Evolutionary conservation across 116 monocot species (phyloP).

Genomic region (Dioscorea cayenensis): DNA sequence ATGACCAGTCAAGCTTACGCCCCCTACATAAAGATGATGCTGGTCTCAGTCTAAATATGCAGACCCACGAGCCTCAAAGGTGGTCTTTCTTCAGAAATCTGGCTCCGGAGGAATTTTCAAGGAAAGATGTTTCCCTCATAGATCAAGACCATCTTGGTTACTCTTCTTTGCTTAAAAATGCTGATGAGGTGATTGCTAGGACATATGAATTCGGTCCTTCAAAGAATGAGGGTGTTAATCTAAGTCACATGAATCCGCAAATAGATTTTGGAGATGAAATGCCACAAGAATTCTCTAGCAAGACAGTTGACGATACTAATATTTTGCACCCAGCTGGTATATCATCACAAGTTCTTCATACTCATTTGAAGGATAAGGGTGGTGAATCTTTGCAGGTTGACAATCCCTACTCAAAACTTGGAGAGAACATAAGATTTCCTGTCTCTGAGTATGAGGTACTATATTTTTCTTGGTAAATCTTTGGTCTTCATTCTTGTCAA

Average conservation of each 20-base stretch:
- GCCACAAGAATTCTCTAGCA: conserved; percentile 27
- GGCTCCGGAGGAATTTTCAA: conserved; percentile 70
- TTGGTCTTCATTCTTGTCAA: neutral
- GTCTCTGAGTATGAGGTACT: conserved; percentile 66
- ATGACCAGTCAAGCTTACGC: conserved; percentile 37
- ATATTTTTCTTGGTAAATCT: conserved; percentile 4
- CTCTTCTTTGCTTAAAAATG: conserved; percentile 22
- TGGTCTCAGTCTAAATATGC: conserved; percentile 73
- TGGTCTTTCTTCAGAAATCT: conserved; percentile 94
- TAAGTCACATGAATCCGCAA: conserved; percentile 36
- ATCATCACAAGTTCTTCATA: conserved; percentile 26
- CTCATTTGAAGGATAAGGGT: conserved; percentile 18
- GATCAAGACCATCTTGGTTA: conserved; percentile 65
- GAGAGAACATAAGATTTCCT: conserved; percentile 42
- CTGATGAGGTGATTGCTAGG: conserved; percentile 22
- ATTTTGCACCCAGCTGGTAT: conserved; percentile 28
- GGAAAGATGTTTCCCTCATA: conserved; percentile 75
- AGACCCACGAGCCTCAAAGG: conserved; percentile 65
- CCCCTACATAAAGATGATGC: conserved; percentile 47
- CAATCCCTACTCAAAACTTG: conserved; percentile 50
- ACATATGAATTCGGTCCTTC: conserved; percentile 26
- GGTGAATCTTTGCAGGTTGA: conserved; percentile 58
- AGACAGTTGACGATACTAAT: conserved; percentile 18
- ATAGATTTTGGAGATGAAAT: conserved; percentile 38
- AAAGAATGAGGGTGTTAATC: conserved; percentile 18